Conservation (phyloP, 768 basidiomycete species). For the Pleurotus cornucopiae region DNA sequence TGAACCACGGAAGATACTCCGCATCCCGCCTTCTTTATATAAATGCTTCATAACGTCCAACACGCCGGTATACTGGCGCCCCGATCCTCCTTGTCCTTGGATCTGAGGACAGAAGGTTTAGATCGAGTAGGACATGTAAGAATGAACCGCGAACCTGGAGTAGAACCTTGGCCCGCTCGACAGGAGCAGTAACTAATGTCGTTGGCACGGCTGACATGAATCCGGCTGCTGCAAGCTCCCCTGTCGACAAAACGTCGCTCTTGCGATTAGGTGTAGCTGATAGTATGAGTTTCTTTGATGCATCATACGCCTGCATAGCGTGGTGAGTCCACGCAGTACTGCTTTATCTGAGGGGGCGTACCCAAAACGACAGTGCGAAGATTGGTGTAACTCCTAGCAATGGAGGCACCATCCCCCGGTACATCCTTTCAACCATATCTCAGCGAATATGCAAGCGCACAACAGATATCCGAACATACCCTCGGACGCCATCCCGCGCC, state of each 20-base stretch:
- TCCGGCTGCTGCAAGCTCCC: slow-evolving; percentile 88
- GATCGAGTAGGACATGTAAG: not conserved
- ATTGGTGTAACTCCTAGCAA: slow-evolving; percentile 95
- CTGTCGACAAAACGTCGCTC: slow-evolving; percentile 55
- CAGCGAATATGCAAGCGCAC: not conserved
- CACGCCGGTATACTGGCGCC: slow-evolving; percentile 82
- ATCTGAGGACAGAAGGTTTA: slow-evolving; percentile 42
- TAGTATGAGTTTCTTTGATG: slow-evolving; percentile 84
- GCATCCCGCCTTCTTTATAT: slow-evolving; percentile 90
- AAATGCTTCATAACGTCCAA: slow-evolving; percentile 86
- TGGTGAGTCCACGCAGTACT: not conserved
- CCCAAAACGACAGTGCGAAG: slow-evolving; percentile 98
- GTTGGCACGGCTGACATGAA: slow-evolving; percentile 93
- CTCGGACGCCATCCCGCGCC: slow-evolving; percentile 85
- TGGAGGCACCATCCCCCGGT: slow-evolving; percentile 92
- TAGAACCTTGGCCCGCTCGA: slow-evolving; percentile 94
- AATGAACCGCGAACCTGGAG: slow-evolving; percentile 58
- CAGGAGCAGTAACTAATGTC: slow-evolving; percentile 90
- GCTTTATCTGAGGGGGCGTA: slow-evolving; percentile 28
- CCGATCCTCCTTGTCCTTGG: slow-evolving; percentile 78
- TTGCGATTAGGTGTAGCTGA: slow-evolving; percentile 74
- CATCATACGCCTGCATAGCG: slow-evolving; percentile 70
- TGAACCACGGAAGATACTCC: slow-evolving; percentile 90
- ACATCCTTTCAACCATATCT: slow-evolving; percentile 49
- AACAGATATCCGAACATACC: slow-evolving; percentile 44